These are phyloP conservation scores for Scheffersomyces stambukii DNA, from an alignment of 1,139 yeast genomes.

Conservation along the genomic window DNA sequence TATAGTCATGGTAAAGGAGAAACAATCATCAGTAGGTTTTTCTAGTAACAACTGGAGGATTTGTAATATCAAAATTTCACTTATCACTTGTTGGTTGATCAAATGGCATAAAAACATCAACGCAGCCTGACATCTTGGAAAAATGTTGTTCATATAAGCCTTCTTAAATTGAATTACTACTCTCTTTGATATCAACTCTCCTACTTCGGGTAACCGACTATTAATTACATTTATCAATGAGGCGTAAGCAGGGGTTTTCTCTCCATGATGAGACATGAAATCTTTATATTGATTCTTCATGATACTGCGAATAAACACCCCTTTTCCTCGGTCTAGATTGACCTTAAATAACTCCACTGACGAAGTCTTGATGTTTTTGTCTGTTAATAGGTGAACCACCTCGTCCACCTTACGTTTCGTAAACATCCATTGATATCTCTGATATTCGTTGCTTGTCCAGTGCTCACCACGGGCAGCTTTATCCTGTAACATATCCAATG, in stretches of 20 bases:
- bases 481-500: too few relatives aligned
- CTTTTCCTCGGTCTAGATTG: constrained; percentile 59
- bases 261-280: constrained; percentile 14
- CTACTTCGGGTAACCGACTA: constrained; percentile 67
- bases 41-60: constrained; percentile 55
- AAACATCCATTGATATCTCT: constrained; percentile 52
- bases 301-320: constrained; percentile 51
- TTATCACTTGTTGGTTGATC: constrained; percentile 61
- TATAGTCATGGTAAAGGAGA: constrained; percentile 22
- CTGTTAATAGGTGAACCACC: constrained; percentile 42
- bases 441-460: too few relatives aligned
- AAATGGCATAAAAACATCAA: constrained; percentile 57
- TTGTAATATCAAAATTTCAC: constrained; percentile 62
- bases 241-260: constrained; percentile 53
- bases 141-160: constrained; percentile 48
- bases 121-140: constrained; percentile 36
- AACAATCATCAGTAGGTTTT: constrained; percentile 46
- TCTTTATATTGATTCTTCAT: constrained; percentile 52
- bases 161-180: constrained; percentile 58
- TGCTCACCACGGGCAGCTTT: too few relatives aligned
- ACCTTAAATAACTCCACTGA: constrained; percentile 47
- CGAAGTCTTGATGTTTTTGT: constrained; percentile 44
- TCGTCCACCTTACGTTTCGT: constrained; percentile 47
- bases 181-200: constrained; percentile 53
- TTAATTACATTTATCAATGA: constrained; percentile 59